Evolutionary conservation across 1,284 basidiomycete genomes (phyloP).

Genomic region (Rhodotorula sp.): DNA sequence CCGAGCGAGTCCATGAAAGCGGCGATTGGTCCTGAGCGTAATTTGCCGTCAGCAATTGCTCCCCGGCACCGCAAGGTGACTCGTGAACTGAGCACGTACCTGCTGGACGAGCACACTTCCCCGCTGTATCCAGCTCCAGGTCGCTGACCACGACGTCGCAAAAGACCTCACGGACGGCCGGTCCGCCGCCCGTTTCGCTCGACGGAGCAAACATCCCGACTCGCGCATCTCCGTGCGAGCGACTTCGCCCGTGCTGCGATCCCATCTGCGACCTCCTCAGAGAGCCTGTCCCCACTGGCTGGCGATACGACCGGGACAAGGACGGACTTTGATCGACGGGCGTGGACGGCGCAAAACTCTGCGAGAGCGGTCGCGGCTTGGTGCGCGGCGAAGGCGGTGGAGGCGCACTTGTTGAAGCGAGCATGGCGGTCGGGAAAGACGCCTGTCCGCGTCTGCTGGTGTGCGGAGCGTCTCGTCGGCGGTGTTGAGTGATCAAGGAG

Average conservation of each 20-base stretch:
- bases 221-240: slow-evolving; percentile 15
- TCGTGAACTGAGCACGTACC: not conserved
- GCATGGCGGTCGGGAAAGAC: too few species aligned
- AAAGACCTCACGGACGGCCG: slow-evolving; percentile 23
- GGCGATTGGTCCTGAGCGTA: not conserved
- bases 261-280: not conserved
- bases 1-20: slow-evolving; percentile 33
- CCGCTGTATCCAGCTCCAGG: slow-evolving; percentile 1
- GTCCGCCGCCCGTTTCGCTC: not conserved
- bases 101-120: slow-evolving; percentile 11
- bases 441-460: too few species aligned
- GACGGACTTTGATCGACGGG: not conserved
- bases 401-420: not conserved
- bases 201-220: not conserved
- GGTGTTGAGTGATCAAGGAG: not conserved
- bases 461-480: too few species aligned
- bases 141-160: slow-evolving; percentile 36
- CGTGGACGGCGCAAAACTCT: slow-evolving; percentile 3
- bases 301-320: slow-evolving; percentile 18
- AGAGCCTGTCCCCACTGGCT: slow-evolving; percentile 23
- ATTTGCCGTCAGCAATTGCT: not conserved
- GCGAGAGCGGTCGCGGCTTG: slow-evolving; percentile 9
- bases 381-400: not conserved
- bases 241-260: slow-evolving; percentile 8
- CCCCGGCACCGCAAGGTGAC: not conserved